These are phyloP conservation scores for Mycena sanguinolenta DNA, from an alignment of 768 basidiomycete species.

Conservation along the genomic window DNA sequence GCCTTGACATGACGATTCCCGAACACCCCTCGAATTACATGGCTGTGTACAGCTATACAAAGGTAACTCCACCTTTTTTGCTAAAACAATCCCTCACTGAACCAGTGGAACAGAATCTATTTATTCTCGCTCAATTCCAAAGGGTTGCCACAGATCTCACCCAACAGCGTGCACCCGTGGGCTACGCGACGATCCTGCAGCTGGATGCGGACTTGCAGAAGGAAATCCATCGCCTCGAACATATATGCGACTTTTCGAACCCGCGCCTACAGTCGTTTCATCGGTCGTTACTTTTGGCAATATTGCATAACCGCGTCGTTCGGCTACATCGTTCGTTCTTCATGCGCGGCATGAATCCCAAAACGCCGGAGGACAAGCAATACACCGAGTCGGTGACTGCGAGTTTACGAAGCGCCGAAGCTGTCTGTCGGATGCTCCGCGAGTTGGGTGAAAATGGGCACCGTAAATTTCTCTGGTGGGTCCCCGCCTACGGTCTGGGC, in stretches of 20 bases:
- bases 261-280: conserved; percentile 12
- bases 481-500: conserved; percentile 14
- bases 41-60: conserved; percentile 22
- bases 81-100: neutral
- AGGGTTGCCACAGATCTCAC: conserved; percentile 23
- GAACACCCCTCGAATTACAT: conserved; percentile 14
- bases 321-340: conserved; percentile 20
- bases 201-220: conserved; percentile 18
- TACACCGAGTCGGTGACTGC: conserved; percentile 19
- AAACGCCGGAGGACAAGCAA: conserved; percentile 19
- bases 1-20: conserved; percentile 9
- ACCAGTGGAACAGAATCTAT: conserved; percentile 1
- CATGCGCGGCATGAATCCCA: conserved; percentile 25
- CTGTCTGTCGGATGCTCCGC: conserved; percentile 15
- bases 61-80: neutral
- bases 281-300: conserved; percentile 15
- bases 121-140: conserved; percentile 20
- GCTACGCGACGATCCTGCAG: conserved; percentile 21
- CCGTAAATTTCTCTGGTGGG: conserved; percentile 24
- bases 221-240: conserved; percentile 18
- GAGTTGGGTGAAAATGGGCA: conserved; percentile 20
- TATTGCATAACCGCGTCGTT: conserved; percentile 18
- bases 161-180: conserved; percentile 14
- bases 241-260: conserved; percentile 18
- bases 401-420: conserved; percentile 14